Percentiles rank a stretch among this genome's conserved stretches.
Evolutionary conservation across 345 rosid species (phyloP).

Genomic region (Combretum micranthum): DNA sequence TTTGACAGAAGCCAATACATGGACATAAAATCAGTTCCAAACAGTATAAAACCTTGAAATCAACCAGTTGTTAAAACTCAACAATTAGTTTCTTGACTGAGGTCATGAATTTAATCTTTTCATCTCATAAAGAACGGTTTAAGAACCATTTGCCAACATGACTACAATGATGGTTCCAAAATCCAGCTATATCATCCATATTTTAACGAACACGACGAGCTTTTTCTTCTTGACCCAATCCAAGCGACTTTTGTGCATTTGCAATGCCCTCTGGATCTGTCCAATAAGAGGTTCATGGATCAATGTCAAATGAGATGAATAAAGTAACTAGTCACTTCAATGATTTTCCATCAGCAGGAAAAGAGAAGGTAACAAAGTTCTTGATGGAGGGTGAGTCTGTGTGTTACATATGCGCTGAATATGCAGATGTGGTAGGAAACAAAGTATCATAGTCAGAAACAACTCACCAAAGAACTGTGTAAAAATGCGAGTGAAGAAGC

Average conservation of each 20-base stretch:
- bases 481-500: conserved; percentile 92
- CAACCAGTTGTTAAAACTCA: background rate
- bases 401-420: too few relatives aligned
- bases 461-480: conserved; percentile 94
- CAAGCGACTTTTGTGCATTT: conserved; percentile 85
- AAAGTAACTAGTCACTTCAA: background rate
- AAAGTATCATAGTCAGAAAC: background rate
- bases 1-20: too few relatives aligned
- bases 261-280: conserved; percentile 97
- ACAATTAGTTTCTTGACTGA: background rate
- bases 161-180: background rate
- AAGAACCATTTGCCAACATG: background rate
- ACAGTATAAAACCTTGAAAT: background rate
- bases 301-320: background rate
- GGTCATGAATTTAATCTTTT: too few relatives aligned
- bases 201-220: conserved; percentile 61
- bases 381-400: too few relatives aligned
- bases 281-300: background rate
- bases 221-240: conserved; percentile 92
- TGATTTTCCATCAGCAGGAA: too few relatives aligned
- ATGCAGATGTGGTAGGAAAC: too few relatives aligned
- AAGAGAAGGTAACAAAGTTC: too few relatives aligned
- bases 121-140: too few relatives aligned
- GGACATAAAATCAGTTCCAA: too few relatives aligned
- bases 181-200: background rate